Conservation (phyloP, 2,329 filamentous ascomycete genomes). For the Parastagonospora nodorum region DNA sequence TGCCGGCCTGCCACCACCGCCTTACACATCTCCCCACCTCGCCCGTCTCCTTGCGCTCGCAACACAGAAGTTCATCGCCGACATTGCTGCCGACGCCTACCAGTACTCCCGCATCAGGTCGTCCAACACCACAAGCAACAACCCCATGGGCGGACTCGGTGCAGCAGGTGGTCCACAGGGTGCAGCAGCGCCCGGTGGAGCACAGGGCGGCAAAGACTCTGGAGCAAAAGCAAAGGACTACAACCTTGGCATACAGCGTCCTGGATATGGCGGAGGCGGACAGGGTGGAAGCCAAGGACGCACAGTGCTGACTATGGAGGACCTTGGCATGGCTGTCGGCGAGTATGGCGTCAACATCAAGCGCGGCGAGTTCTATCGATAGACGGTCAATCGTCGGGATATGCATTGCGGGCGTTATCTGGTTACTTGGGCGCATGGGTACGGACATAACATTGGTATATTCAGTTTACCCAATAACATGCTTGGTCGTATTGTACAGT, state of each 20-base stretch:
- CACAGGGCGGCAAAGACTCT: slow-evolving; percentile 55
- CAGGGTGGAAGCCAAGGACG: slow-evolving; percentile 87
- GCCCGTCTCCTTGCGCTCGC: slow-evolving; percentile 92
- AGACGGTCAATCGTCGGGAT: slow-evolving; percentile 22
- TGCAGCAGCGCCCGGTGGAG: slow-evolving; percentile 60
- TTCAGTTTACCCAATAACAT: slow-evolving; percentile 12
- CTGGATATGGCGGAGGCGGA: slow-evolving; percentile 75
- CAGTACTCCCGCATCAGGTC: slow-evolving; percentile 95
- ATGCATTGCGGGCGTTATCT: slow-evolving; percentile 37
- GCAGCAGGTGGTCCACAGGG: slow-evolving; percentile 66
- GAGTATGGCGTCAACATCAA: slow-evolving; percentile 99
- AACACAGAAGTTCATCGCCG: slow-evolving; percentile 98
- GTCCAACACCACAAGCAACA: slow-evolving; percentile 88
- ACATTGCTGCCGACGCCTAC: slow-evolving; percentile 96
- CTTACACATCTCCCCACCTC: slow-evolving; percentile 86
- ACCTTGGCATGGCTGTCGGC: slow-evolving; percentile 94
- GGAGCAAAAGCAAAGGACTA: slow-evolving; percentile 52
- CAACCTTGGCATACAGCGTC: slow-evolving; percentile 55
- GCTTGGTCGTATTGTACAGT: slow-evolving; percentile 39
- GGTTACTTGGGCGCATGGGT: slow-evolving; percentile 25
- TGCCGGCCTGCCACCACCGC: slow-evolving; percentile 89
- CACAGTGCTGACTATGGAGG: slow-evolving; percentile 97
- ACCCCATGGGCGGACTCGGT: slow-evolving; percentile 84
- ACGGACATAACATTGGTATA: slow-evolving; percentile 12
- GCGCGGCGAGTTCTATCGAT: slow-evolving; percentile 95